These are phyloP conservation scores for Trametopsis cervina DNA, from an alignment of 768 basidiomycete genomes.

Conservation along the genomic window DNA sequence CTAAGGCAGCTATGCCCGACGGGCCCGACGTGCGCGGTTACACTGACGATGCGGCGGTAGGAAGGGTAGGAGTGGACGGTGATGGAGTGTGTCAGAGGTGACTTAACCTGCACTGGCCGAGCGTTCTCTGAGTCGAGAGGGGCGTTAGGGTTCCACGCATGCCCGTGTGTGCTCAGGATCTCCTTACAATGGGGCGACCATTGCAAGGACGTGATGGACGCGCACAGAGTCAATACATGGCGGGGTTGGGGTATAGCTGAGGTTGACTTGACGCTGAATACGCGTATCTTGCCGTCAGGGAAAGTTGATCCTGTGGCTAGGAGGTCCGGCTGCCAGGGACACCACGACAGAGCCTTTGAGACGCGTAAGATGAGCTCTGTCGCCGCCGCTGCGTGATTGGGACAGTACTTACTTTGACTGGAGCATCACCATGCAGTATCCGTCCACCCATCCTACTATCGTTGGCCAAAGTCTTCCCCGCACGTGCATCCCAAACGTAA, in stretches of 20 bases:
- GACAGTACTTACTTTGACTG: constrained; percentile 32
- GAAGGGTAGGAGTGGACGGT: constrained; percentile 50
- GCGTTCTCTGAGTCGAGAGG: constrained; percentile 13
- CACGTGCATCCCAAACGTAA: constrained; percentile 38
- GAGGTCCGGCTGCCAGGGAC: constrained; percentile 63
- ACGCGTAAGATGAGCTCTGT: neutral
- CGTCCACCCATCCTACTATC: constrained; percentile 29
- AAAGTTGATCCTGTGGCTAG: constrained; percentile 64
- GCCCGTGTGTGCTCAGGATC: constrained; percentile 53
- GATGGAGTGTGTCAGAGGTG: constrained; percentile 34
- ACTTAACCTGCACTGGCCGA: constrained; percentile 16
- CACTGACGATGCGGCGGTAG: constrained; percentile 42
- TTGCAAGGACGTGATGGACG: constrained; percentile 53
- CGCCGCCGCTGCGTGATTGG: too few species aligned
- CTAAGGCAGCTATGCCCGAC: constrained; percentile 58
- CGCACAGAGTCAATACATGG: constrained; percentile 34
- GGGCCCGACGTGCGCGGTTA: constrained; percentile 46
- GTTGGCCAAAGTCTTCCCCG: constrained; percentile 25
- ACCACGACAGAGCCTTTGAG: constrained; percentile 67
- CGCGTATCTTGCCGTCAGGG: constrained; percentile 49
- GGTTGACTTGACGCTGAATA: constrained; percentile 44
- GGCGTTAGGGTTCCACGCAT: constrained; percentile 29
- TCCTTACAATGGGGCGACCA: constrained; percentile 57
- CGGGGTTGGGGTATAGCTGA: constrained; percentile 41
- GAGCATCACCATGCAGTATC: constrained; percentile 33